phyloP scores from a whole-genome alignment of 129 eudicot genomes.

The Flaveria robusta region DNA sequence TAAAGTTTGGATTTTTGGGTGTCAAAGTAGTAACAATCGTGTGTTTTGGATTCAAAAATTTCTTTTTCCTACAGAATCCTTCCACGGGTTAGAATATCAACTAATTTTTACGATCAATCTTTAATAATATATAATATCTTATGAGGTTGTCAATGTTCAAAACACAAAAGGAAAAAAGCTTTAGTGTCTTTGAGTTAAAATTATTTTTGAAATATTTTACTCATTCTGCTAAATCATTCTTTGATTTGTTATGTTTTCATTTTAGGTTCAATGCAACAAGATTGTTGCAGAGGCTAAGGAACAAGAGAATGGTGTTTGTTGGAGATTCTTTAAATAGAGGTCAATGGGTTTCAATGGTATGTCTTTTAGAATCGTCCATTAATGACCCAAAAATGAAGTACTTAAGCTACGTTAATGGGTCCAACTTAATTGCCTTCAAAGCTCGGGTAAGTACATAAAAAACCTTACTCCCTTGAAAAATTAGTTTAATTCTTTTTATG shows the following conservation, averaged over 20 bases:
- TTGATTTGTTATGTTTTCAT: slow-evolving; percentile 23
- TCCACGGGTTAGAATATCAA: neutral
- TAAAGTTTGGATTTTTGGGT: neutral
- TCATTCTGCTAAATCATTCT: neutral
- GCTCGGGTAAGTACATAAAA: slow-evolving; percentile 45
- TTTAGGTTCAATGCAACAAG: slow-evolving; percentile 68
- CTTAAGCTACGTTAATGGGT: slow-evolving; percentile 57
- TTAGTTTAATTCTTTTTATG: too few species aligned
- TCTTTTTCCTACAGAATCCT: too few species aligned
- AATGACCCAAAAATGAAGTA: slow-evolving; percentile 46
- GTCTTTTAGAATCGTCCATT: slow-evolving; percentile 58
- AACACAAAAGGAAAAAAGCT: neutral
- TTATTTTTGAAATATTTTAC: too few species aligned
- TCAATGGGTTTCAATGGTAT: slow-evolving; percentile 94
- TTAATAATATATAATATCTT: too few species aligned
- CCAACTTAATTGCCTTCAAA: slow-evolving; percentile 56
- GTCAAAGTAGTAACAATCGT: neutral
- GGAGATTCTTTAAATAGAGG: slow-evolving; percentile 86
- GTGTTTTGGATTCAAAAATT: neutral
- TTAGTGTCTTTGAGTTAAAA: too few species aligned
- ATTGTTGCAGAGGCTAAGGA: slow-evolving; percentile 67
- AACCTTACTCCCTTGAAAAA: neutral
- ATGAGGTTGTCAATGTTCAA: neutral
- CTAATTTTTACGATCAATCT: too few species aligned
- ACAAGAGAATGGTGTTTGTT: slow-evolving; percentile 71